Evolutionary conservation across 129 eudicot species (phyloP), one percentile per base, ranked within the genome.

Genomic region (Rutidosis leptorrhynchoides): DNA sequence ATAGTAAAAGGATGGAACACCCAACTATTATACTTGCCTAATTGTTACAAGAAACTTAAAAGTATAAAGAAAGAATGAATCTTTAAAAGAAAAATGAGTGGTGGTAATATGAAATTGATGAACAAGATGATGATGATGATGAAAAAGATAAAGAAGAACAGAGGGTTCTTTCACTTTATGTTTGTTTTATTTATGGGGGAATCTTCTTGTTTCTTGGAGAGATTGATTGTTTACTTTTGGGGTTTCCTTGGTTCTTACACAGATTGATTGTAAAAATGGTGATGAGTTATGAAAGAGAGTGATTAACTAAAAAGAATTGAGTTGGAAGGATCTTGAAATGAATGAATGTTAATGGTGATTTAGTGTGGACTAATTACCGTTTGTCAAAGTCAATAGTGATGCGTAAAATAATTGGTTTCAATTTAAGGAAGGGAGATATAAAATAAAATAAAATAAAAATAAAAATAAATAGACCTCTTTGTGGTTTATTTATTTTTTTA

Each of bases 131-230:
- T 35, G 57, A 69, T 23, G 45, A 43, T 57, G 58, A 58, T 15
- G 65, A 69, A n/a, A 58, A 69, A 71, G 33, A 71, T 25, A 17
- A 62, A 33, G 54, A 62, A 21, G 59, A 48, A 45, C 14, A 64
- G 19, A 56, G 62, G 60, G 59, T 16, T 60, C 37, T 65, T 16
- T 40, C 40, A 20, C 48, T 65, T 65, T 54, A 35, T 4, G 24
- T 73, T 40, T 37, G 24, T 27, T 55, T 27, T 27, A 63, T 63
- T 54, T 73, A 30, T 58, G 37, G 58, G 57, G 69, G 83, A 80
- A 84, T 88, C 92, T 88, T 89, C 60, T 82, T 78, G 82, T 84
- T 88, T 75, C 83, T 81, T 88, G 78, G 65, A 73, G 71, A 72
- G 70, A 63, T 78, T 81, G 82, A 72, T 71, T 81, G 79, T 60